Evolutionary conservation across 2,329 filamentous ascomycete species (phyloP), one percentile per base, ranked within the genome.

Genomic region (Ophiostoma sp.): DNA sequence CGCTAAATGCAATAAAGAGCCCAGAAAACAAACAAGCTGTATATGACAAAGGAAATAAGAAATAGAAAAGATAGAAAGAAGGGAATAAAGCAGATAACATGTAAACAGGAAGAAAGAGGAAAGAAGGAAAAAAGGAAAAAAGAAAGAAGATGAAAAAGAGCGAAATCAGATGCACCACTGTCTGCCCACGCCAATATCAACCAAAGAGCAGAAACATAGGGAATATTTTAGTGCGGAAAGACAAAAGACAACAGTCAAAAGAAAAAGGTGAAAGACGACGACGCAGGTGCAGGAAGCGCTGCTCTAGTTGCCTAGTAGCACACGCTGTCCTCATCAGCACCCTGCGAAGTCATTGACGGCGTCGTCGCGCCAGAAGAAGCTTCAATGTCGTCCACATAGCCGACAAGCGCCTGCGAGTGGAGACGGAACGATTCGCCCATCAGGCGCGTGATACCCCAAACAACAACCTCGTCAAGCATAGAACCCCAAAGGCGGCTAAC

Each of bases 371-470:
- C 88, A n/a, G 87, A 88, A 75, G 87, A 89, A 75, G 84, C 87
- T 79, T 90, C 87, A 75, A 87, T 83, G 76, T 94, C 91, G 79
- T 97, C 94, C 78, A 97, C 93, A 77, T 97, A 98, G 79, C 94
- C 94, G 74, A 94, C 88, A 44, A 99, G 89, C 74, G 95, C 94
- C 82, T 98, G 94, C 52, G 94, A 92, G 81, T 98, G 94, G 71
- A 97, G 88, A 78, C 96, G 95, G 86, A 99, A 98, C 68, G 95
- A 94, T 81, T 98, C 95, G 76, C 95, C 95, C 91, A 98, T 97
- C 68, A 98, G 88, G 78, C 96, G 93, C 76, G 92, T 94, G 78
- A 96, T 94, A 71, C 92, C 95, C 95, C 95, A 98, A 72, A 99
- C 95, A 75, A 98, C 94, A 73, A 98, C 95, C 81, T 97, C 95